phyloP scores from a whole-genome alignment of 108 stramenopile genomes.

The Nannochloropsis oceanica region DNA sequence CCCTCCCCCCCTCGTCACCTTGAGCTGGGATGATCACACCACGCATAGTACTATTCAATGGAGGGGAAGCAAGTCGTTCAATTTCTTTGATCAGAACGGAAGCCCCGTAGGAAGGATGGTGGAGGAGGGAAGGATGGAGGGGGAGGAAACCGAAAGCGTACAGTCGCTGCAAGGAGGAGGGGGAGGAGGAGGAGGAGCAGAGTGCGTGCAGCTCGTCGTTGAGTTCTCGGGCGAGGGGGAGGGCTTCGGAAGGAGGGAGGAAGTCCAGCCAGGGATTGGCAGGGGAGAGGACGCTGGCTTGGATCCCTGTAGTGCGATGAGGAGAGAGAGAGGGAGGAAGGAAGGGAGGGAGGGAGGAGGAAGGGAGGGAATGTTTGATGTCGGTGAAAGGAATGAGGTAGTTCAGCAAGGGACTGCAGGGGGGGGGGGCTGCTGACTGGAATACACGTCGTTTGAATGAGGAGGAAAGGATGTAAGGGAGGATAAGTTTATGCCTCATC shows the following conservation, averaged over 20 bases:
- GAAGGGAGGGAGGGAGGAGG: neutral
- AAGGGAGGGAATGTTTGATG: no score
- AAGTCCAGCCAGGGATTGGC: slow-evolving; percentile 39
- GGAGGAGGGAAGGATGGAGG: neutral
- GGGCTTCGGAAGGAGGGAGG: slow-evolving; percentile 4
- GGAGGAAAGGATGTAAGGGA: no score
- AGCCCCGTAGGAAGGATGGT: neutral
- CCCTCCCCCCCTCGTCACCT: no score
- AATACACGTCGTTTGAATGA: no score
- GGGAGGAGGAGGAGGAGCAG: neutral
- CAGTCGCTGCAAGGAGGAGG: neutral
- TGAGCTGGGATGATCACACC: slow-evolving; percentile 11
- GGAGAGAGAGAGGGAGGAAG: neutral
- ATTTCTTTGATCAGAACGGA: neutral
- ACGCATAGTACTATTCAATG: neutral
- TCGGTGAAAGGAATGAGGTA: neutral
- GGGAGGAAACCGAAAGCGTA: slow-evolving; percentile 6
- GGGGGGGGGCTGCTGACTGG: no score
- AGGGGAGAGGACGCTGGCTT: neutral
- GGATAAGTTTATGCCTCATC: no score
- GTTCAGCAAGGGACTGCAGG: no score
- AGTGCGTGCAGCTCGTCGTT: slow-evolving; percentile 26
- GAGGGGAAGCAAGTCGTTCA: neutral
- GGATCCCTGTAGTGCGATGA: neutral
- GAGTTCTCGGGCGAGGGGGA: neutral